These are phyloP conservation scores for Nicotiana paniculata DNA, from an alignment of 257 asterid genomes.

Conservation along the genomic window DNA sequence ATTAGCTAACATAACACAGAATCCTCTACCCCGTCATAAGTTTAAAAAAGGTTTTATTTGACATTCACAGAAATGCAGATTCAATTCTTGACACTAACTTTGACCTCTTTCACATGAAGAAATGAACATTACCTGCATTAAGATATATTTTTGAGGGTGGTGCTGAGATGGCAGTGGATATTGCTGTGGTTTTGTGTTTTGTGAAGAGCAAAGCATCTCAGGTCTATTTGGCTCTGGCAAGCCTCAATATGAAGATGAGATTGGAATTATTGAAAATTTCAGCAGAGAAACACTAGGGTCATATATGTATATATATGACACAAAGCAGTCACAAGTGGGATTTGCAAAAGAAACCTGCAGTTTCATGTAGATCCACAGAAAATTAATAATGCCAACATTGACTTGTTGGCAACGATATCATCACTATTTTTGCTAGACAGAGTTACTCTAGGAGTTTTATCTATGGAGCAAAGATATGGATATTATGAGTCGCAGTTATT, in stretches of 20 bases:
- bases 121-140: constrained; percentile 54
- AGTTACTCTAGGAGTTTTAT: neutral
- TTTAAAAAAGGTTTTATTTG: neutral
- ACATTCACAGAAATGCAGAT: neutral
- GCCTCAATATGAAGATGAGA: constrained; percentile 43
- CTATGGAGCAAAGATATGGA: neutral
- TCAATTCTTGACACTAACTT: constrained; percentile 79
- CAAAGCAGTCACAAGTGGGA: constrained; percentile 54
- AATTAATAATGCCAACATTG: neutral
- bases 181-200: constrained; percentile 52
- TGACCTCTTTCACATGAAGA: constrained; percentile 55
- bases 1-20: neutral
- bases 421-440: neutral
- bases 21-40: neutral
- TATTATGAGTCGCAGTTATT: neutral
- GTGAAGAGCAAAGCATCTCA: constrained; percentile 68
- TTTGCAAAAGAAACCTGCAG: constrained; percentile 79
- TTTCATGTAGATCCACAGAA: constrained; percentile 24
- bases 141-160: constrained; percentile 52
- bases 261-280: constrained; percentile 71
- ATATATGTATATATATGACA: constrained; percentile 37
- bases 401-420: neutral
- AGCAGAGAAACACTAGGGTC: constrained; percentile 77
- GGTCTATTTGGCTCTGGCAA: constrained; percentile 82
- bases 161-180: constrained; percentile 65